A percentile compares a stretch with the other conserved stretches of the same genome.
Evolutionary conservation across 2,329 filamentous ascomycete species (phyloP).

Genomic region (Aspergillus aculeatus): DNA sequence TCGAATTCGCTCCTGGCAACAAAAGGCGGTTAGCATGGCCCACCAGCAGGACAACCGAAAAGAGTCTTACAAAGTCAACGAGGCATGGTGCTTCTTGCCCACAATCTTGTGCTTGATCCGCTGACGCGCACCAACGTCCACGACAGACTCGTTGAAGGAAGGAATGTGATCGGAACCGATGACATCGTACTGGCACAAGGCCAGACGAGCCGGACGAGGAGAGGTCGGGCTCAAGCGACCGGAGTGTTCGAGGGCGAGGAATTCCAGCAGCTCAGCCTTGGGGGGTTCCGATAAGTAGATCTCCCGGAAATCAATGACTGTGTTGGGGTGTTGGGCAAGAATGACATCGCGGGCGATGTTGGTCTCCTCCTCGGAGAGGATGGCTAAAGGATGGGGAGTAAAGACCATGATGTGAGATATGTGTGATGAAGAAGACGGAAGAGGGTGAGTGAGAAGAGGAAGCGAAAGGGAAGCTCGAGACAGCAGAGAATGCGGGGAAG

Average conservation of each 20-base stretch:
- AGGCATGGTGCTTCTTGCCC: constrained; percentile 49
- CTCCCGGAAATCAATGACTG: constrained; percentile 47
- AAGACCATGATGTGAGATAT: constrained; percentile 9
- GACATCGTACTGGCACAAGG: constrained; percentile 57
- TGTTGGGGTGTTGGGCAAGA: constrained; percentile 28
- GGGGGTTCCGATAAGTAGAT: constrained; percentile 53
- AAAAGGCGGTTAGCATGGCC: background rate
- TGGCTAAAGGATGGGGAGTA: constrained; percentile 34
- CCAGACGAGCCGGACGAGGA: constrained; percentile 50
- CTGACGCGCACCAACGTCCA: constrained; percentile 47
- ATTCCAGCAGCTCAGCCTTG: constrained; percentile 50
- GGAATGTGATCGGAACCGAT: constrained; percentile 52
- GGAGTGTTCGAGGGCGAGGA: constrained; percentile 50
- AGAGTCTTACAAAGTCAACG: constrained; percentile 45
- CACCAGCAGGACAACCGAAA: background rate
- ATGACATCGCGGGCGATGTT: constrained; percentile 37
- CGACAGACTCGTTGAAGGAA: constrained; percentile 55
- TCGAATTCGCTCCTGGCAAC: constrained; percentile 47
- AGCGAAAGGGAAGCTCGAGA: background rate
- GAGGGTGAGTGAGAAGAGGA: background rate
- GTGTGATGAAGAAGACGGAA: background rate
- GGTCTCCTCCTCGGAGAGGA: constrained; percentile 35
- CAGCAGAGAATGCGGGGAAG: constrained; percentile 4
- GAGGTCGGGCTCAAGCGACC: constrained; percentile 41
- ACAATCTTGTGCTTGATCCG: constrained; percentile 48